phyloP scores from a whole-genome alignment of 176 grass and related monocot species.

The Aegilops tauschii region DNA sequence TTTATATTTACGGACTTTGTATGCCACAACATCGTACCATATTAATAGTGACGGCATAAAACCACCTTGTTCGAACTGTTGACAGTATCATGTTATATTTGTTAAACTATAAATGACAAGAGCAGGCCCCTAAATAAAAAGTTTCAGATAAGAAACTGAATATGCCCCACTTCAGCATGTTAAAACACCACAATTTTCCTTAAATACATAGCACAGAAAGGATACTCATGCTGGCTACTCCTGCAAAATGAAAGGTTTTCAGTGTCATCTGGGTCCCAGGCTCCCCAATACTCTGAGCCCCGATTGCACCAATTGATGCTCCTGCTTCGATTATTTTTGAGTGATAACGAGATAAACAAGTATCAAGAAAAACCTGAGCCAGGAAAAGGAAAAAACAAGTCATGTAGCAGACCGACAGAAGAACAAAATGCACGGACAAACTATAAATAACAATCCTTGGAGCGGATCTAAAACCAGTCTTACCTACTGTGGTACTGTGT shows the following conservation, averaged over 20 bases:
- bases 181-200: constrained; percentile 12
- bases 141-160: constrained; percentile 11
- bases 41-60: constrained; percentile 1
- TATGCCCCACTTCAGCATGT: neutral
- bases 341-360: constrained; percentile 89
- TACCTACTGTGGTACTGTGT: neutral
- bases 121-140: neutral
- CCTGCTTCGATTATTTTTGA: constrained; percentile 86
- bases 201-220: constrained; percentile 33
- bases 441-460: neutral
- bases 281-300: constrained; percentile 97
- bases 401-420: neutral
- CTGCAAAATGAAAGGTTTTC: constrained; percentile 99
- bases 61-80: neutral
- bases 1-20: neutral
- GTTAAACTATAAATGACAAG: neutral
- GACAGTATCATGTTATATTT: constrained; percentile 18
- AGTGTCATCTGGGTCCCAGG: constrained; percentile 97
- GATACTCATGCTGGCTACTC: constrained; percentile 99
- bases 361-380: constrained; percentile 90
- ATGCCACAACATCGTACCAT: neutral
- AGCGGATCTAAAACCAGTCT: neutral
- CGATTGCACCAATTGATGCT: constrained; percentile 88
- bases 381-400: constrained; percentile 8
- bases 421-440: neutral